Conservation (phyloP, 495 filamentous ascomycete species). For the Penicillium alfredii region DNA sequence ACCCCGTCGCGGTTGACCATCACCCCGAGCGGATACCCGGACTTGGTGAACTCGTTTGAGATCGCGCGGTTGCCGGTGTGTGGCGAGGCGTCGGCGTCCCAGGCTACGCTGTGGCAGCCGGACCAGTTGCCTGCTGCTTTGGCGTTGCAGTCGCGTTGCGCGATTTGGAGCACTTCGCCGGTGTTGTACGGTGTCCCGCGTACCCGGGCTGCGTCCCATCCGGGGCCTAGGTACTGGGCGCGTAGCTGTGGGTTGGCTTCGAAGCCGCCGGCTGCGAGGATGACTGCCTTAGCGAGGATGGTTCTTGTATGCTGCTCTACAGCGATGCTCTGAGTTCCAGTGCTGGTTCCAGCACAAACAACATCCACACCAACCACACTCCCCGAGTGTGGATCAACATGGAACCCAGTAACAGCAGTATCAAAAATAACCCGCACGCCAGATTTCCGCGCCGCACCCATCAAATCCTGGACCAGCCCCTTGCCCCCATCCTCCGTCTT, state of each 20-base stretch:
- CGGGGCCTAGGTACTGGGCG: constrained; percentile 51
- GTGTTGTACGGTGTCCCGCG: constrained; percentile 58
- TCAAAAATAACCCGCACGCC: constrained; percentile 40
- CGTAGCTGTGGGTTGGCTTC: constrained; percentile 51
- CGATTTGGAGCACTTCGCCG: constrained; percentile 47
- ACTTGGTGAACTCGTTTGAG: constrained; percentile 62
- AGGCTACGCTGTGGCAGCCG: constrained; percentile 55
- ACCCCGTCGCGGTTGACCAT: constrained; percentile 54
- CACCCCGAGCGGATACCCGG: constrained; percentile 58
- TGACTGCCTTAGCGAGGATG: constrained; percentile 36
- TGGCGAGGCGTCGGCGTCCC: constrained; percentile 53
- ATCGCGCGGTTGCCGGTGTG: constrained; percentile 45
- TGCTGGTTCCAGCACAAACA: neutral
- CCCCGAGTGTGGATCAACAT: constrained; percentile 30
- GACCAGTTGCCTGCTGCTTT: constrained; percentile 51
- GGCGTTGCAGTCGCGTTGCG: constrained; percentile 43
- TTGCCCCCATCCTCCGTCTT: constrained; percentile 54
- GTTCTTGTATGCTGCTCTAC: neutral
- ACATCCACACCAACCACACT: constrained; percentile 23
- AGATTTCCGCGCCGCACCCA: constrained; percentile 31
- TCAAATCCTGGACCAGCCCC: constrained; percentile 46
- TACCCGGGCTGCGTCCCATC: constrained; percentile 55
- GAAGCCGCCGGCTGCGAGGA: constrained; percentile 59
- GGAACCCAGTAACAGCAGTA: constrained; percentile 36
- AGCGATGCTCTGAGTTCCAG: too few relatives aligned